phyloP scores from a whole-genome alignment of 1,284 basidiomycete genomes.

The Apiotrichum mycotoxinovorans region DNA sequence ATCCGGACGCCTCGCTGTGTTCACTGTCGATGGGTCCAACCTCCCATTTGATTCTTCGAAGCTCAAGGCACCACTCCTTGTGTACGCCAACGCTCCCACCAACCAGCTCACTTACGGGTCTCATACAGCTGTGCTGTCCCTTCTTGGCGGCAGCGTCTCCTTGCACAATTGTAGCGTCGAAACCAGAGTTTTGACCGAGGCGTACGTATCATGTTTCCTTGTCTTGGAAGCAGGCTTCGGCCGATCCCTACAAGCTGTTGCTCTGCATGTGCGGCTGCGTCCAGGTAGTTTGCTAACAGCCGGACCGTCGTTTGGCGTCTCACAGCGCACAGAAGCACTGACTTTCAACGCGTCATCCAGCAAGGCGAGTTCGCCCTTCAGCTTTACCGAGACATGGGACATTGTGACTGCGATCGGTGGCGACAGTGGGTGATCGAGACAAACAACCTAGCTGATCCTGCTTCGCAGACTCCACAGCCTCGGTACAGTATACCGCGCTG shows the following conservation, averaged over 20 bases:
- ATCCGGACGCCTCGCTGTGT: background rate
- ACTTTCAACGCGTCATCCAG: background rate
- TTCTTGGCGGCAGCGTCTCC: background rate
- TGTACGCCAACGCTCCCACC: background rate
- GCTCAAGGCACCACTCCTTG: background rate
- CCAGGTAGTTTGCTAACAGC: background rate
- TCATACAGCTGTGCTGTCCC: slow-evolving; percentile 1
- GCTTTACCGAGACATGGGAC: background rate
- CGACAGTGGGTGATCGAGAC: slow-evolving; percentile 3
- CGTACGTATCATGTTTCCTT: no score
- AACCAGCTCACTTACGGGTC: background rate
- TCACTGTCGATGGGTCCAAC: slow-evolving; percentile 8
- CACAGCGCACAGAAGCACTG: background rate
- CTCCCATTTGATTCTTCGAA: background rate
- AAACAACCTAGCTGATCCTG: background rate
- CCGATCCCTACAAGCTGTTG: no score
- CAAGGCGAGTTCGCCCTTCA: background rate
- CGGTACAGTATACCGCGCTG: background rate
- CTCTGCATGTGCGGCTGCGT: no score
- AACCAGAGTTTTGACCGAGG: background rate
- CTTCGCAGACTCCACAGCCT: background rate
- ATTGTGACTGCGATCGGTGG: background rate
- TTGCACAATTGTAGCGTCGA: background rate
- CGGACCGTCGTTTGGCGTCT: background rate
- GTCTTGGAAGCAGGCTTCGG: no score